Base-by-base conservation (phyloP, 139 green algal genomes). In the Chlorella sorokiniana region DNA sequence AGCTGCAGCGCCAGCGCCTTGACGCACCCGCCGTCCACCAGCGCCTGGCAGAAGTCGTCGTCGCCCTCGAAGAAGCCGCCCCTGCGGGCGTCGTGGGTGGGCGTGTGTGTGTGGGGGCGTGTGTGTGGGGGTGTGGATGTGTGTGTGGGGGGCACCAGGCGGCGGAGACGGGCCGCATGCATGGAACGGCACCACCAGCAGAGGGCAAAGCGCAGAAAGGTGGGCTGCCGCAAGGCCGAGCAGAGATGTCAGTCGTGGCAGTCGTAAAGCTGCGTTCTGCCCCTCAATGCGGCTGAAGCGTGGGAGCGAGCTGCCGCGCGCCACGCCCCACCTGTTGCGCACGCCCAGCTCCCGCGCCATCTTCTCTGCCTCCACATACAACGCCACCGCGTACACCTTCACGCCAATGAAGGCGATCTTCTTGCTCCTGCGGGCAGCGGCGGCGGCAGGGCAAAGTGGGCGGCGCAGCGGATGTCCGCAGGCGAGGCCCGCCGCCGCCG, bases 311-410 rank as follows among this genome's bases (percentile, higher is more conserved):
- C 63, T 42, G 31, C 33, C 18, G 63, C n/a, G 4, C 11, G 63
- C 41, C 68, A 35, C 20, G 37, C 10, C 65, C 40, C 33, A 65
- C 48, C 70, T 45, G 70, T 78, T 76, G 69, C 44, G 85, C 23
- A 97, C 73, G 56, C 92, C 94, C 76, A 97, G 87, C 87, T 97
- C 94, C 51, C 90, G 86, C 2, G 93, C 91, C 10, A 90, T 91
- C 40, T 83, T 80, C 48, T 93, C 87, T 0, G 83, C 93, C 81
- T 97, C 94, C 16, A 95, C 94, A 83, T 93, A 97, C 37, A 93
- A 51, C 1, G 90, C 85, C 10, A 93, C 82, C 16, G 91, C 86
- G 82, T 97, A 97, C 37, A 93, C 93, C 90, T 96, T 92, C 6
- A 94, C 92, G 11, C 78, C 82, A 0, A 97, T 61, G 44, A 97